Evolutionary conservation across 441 rosid species (phyloP).

Genomic region (Rhodomyrtus psidioides): DNA sequence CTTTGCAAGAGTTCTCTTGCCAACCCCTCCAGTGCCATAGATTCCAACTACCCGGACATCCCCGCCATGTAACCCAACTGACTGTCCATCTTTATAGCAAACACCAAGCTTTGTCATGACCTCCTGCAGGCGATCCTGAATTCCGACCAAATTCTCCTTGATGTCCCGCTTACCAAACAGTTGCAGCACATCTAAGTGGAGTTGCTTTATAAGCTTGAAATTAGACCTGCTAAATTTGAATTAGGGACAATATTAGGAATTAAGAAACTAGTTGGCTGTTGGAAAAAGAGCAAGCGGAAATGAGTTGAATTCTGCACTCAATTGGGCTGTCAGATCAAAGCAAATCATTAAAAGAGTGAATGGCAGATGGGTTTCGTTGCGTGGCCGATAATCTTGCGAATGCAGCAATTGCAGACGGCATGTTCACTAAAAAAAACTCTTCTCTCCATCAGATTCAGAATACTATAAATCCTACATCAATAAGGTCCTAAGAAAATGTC

Average conservation of each 20-base stretch:
- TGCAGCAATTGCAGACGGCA: neutral
- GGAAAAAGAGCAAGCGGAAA: neutral
- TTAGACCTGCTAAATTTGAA: neutral
- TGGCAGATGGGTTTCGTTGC: fast-evolving
- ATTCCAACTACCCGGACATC: neutral
- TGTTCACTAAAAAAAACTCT: neutral
- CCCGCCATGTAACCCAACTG: neutral
- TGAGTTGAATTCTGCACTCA: fast-evolving
- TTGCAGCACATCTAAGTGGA: neutral
- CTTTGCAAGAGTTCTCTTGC: neutral
- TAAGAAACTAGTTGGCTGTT: neutral
- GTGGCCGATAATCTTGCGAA: fast-evolving
- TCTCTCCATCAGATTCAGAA: neutral
- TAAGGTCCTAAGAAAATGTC: neutral
- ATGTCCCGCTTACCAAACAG: neutral
- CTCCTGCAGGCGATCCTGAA: neutral
- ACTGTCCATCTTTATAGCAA: neutral
- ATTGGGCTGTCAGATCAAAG: fast-evolving
- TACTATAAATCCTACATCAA: neutral
- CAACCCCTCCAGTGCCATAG: neutral
- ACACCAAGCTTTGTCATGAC: neutral
- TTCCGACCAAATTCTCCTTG: neutral
- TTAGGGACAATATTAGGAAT: too few relatives aligned
- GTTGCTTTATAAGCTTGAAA: neutral
- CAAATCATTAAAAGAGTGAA: fast-evolving